Conservation (phyloP, 345 rosid genomes). For the Hevea brasiliensis region DNA sequence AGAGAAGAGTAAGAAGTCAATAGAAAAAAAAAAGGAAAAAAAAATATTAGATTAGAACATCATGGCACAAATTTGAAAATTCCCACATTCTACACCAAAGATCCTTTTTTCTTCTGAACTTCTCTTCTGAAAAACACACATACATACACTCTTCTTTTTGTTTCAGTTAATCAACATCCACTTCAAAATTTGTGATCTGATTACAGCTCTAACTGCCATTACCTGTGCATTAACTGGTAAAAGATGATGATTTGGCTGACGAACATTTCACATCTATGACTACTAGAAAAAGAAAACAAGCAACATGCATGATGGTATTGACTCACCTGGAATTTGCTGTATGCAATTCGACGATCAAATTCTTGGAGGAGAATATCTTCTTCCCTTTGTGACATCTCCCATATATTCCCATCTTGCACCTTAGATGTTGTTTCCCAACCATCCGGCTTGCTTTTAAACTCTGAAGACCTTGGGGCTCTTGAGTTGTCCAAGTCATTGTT, state of each 20-base stretch:
- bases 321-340: slow-evolving; percentile 85
- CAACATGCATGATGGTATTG: background rate
- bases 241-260: background rate
- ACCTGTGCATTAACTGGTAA: background rate
- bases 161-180: background rate
- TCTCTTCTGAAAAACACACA: background rate
- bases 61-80: background rate
- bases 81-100: background rate
- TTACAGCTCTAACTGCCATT: background rate
- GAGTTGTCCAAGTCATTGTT: slow-evolving; percentile 59
- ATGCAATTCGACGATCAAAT: slow-evolving; percentile 83
- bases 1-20: background rate
- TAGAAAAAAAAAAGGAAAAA: background rate
- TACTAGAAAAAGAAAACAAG: background rate
- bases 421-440: slow-evolving; percentile 94
- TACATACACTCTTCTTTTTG: background rate
- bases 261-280: background rate
- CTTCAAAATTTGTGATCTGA: background rate
- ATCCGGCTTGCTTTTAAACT: slow-evolving; percentile 82
- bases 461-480: slow-evolving; percentile 53
- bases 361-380: slow-evolving; percentile 95
- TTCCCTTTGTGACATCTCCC: slow-evolving; percentile 99
- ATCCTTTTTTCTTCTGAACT: background rate
- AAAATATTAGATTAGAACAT: background rate
- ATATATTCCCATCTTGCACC: slow-evolving; percentile 75